Percentiles rank a stretch among this genome's conserved stretches.
Conservation (phyloP, 202 grass and related monocot genomes). For the Brachypodium distachyon region DNA sequence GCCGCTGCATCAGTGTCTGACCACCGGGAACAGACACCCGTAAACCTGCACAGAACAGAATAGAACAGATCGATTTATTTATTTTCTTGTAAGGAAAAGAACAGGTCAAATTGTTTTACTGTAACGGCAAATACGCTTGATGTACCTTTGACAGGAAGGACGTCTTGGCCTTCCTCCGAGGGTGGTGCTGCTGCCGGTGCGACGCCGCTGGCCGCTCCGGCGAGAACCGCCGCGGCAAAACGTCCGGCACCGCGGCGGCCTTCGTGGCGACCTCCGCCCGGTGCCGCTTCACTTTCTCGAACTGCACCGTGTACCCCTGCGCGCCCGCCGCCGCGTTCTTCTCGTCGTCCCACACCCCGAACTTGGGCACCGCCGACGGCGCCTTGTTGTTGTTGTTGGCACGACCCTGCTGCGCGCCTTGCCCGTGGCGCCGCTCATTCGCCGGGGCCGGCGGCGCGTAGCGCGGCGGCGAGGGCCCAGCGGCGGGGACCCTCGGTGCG, state of each 20-base stretch:
- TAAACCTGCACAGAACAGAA: slow-evolving; percentile 11
- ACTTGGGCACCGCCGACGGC: slow-evolving; percentile 47
- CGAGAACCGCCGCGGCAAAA: neutral
- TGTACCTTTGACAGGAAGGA: slow-evolving; percentile 47
- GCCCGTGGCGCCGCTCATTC: neutral
- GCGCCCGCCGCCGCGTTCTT: slow-evolving; percentile 32
- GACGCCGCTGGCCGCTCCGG: neutral
- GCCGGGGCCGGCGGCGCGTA: neutral
- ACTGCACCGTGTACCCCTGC: slow-evolving; percentile 67
- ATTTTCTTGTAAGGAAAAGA: neutral
- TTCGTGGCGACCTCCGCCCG: slow-evolving; percentile 34
- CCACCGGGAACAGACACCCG: slow-evolving; percentile 40
- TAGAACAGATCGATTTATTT: neutral
- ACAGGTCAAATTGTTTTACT: neutral
- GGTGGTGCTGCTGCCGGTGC: neutral
- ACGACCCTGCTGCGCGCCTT: slow-evolving; percentile 5
- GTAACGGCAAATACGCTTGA: neutral
- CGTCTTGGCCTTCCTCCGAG: slow-evolving; percentile 3
- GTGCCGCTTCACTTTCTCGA: slow-evolving; percentile 72
- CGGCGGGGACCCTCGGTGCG: neutral
- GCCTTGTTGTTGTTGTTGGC: slow-evolving; percentile 19
- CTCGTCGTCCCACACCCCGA: slow-evolving; percentile 77
- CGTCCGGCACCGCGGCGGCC: slow-evolving; percentile 26
- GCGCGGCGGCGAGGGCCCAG: slow-evolving; percentile 21
- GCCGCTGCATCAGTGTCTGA: slow-evolving; percentile 22